These are phyloP conservation scores for Pseudogymnoascus sp. DNA, from an alignment of 2,329 filamentous ascomycete genomes.

Conservation along the genomic window DNA sequence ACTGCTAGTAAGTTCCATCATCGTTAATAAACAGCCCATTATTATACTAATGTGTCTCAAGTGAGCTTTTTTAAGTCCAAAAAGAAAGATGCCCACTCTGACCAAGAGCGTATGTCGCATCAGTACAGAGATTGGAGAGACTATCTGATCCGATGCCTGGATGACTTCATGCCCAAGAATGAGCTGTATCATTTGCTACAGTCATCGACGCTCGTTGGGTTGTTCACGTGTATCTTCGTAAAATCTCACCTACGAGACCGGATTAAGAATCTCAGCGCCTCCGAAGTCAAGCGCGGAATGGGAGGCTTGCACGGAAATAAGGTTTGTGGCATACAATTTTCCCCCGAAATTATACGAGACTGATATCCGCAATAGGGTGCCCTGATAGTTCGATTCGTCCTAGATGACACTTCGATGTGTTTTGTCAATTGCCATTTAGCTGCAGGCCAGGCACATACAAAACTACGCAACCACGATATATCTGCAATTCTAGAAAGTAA, in stretches of 20 bases:
- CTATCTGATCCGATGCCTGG: slow-evolving; percentile 73
- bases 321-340: slow-evolving; percentile 29
- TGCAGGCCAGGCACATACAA: slow-evolving; percentile 84
- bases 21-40: neutral
- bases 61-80: slow-evolving; percentile 86
- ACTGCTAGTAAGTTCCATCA: slow-evolving; percentile 64
- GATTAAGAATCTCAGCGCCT: slow-evolving; percentile 69
- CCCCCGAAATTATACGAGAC: neutral
- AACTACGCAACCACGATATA: slow-evolving; percentile 86
- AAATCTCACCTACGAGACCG: slow-evolving; percentile 70
- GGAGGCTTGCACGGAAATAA: slow-evolving; percentile 95
- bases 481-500: slow-evolving; percentile 79
- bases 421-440: slow-evolving; percentile 97
- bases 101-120: slow-evolving; percentile 89
- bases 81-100: slow-evolving; percentile 67
- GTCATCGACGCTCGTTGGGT: slow-evolving; percentile 80
- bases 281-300: slow-evolving; percentile 93
- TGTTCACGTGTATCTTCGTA: slow-evolving; percentile 95
- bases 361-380: slow-evolving; percentile 52
- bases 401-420: slow-evolving; percentile 91
- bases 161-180: slow-evolving; percentile 72
- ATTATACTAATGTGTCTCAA: slow-evolving; percentile 31
- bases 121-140: slow-evolving; percentile 97
- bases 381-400: slow-evolving; percentile 79
- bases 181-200: slow-evolving; percentile 81